These are phyloP conservation scores for Pelargonium australe DNA, from an alignment of 441 rosid species.

Conservation along the genomic window DNA sequence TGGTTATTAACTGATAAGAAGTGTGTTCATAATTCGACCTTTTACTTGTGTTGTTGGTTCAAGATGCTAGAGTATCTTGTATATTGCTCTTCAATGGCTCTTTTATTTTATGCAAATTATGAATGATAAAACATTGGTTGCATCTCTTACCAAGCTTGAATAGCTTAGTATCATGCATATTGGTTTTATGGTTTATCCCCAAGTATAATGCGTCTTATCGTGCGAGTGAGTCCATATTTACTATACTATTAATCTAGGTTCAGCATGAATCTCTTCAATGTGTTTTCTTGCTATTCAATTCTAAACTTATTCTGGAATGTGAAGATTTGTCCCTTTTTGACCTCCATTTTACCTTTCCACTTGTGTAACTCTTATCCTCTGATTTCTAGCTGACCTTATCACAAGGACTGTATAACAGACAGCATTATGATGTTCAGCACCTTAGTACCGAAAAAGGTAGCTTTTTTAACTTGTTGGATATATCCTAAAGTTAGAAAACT, in stretches of 20 bases:
- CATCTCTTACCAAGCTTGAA: background rate
- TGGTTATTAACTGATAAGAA: background rate
- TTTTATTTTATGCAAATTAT: background rate
- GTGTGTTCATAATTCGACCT: background rate
- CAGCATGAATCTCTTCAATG: conserved; percentile 1
- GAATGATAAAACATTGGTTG: background rate
- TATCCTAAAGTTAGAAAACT: background rate
- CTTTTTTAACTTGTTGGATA: conserved; percentile 11
- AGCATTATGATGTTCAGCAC: conserved; percentile 29
- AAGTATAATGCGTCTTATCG: background rate
- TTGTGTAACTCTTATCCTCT: conserved; percentile 16
- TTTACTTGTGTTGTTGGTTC: background rate
- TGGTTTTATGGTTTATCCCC: background rate
- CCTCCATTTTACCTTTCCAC: conserved; percentile 11
- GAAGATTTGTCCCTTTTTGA: conserved; percentile 10
- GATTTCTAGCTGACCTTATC: conserved; percentile 37
- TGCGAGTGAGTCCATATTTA: background rate
- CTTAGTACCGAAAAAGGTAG: conserved; percentile 45
- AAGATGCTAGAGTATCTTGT: background rate
- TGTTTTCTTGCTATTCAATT: conserved; percentile 10
- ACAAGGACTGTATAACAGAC: conserved; percentile 27
- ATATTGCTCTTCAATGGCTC: background rate
- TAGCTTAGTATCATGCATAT: background rate
- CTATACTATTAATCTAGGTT: background rate
- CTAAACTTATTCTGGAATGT: conserved; percentile 15